Base-by-base conservation (phyloP, 2,329 filamentous ascomycete genomes). In the Gaeumannomyces sp. region DNA sequence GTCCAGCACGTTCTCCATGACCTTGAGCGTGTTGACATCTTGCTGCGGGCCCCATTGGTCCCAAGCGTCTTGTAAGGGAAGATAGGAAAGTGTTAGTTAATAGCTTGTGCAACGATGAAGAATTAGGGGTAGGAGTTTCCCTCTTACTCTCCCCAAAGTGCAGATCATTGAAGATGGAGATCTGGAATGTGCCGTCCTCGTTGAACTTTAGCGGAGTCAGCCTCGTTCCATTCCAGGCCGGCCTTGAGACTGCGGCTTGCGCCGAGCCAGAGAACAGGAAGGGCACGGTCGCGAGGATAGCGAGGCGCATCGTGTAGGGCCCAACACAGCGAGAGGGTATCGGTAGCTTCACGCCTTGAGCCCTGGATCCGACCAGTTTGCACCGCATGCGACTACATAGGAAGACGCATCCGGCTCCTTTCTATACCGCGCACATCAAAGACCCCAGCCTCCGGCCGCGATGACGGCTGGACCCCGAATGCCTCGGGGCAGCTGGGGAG, bases 121-220 rank as follows among this genome's bases (percentile, higher is more conserved):
- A 27, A 45, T 19, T 14, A 19, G 53, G 27, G n/a, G 8, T 19
- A 57, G 2, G 31, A 27, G 27, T 2, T 14, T 2, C 13, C 38
- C 38, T 72, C 76, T 68, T 74, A 85, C 85, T 83, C 74, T 92
- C 89, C 13, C 88, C 89, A 71, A 89, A 89, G 72, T 92, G 89
- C 10, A 92, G 74, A 69, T 92, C 89, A 33, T 85, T 83, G 67
- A 92, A 89, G 16, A 92, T 80, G 1, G 85, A 76, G 38, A 85
- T 76, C 63, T 83, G 80, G 68, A 85, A 84, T 0, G 76, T 80
- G 7, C 80, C 81, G 59, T 82, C 76, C 1, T 69, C 27, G 11
- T 71, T 72, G 68, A 84, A 82, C 65, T 64, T 66, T n/a, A 70
- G 65, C 35, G 66, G 62, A 11, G 83, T 58, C 8, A 58, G 56